Conservation (phyloP, 768 basidiomycete species). For the Phlebiopsis flavidoalba region DNA sequence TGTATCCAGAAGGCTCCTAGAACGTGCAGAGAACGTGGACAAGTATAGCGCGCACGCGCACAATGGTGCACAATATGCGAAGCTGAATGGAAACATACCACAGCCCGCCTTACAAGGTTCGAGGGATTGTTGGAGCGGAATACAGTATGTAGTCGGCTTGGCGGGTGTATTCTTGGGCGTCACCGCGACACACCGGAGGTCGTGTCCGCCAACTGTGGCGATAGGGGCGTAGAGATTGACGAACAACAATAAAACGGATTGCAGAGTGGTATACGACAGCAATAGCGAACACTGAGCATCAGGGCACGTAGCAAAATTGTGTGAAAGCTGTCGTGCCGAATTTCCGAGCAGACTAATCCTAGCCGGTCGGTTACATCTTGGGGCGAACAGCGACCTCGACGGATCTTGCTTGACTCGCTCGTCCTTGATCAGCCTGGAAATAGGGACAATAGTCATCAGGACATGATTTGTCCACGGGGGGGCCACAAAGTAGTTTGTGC, state of each 20-base stretch:
- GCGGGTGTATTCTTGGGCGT: not conserved
- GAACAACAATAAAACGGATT: slow-evolving; percentile 7
- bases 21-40: not conserved
- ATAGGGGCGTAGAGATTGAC: not conserved
- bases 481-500: slow-evolving; percentile 21
- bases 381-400: slow-evolving; percentile 43
- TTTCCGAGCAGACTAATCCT: slow-evolving; percentile 21
- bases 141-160: not conserved
- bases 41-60: not conserved
- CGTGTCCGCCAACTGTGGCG: not conserved
- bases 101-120: not conserved
- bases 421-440: slow-evolving; percentile 80
- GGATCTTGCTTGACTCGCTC: slow-evolving; percentile 61
- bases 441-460: slow-evolving; percentile 2
- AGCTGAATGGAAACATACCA: slow-evolving; percentile 2
- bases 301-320: not conserved
- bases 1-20: not conserved
- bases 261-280: slow-evolving; percentile 7
- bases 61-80: slow-evolving; percentile 1
- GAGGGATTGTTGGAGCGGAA: not conserved
- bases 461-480: not conserved
- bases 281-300: not conserved
- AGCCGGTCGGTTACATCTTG: slow-evolving; percentile 43
- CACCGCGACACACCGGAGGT: not conserved
- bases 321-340: not conserved